A percentile compares a stretch with the other conserved stretches of the same genome.
Conservation (phyloP, 2,329 filamentous ascomycete species). For the Fusarium verticillioides region DNA sequence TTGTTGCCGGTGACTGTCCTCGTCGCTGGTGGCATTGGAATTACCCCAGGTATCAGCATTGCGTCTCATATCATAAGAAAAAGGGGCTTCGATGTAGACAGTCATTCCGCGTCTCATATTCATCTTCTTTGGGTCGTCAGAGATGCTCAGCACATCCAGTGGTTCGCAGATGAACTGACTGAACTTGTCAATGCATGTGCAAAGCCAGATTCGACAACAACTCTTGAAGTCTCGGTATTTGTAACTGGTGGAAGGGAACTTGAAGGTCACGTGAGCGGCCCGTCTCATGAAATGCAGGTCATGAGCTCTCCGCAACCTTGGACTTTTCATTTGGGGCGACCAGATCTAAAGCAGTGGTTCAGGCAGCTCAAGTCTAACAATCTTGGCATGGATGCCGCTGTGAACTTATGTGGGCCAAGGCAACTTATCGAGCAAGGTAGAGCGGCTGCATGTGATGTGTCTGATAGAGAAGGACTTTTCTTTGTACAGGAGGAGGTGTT, state of each 20-base stretch:
- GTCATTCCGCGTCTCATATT: background rate
- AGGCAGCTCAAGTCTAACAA: background rate
- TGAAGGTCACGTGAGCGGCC: rapidly evolving
- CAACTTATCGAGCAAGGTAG: background rate
- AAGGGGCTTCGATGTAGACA: rapidly evolving
- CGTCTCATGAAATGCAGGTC: background rate
- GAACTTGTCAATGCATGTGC: background rate
- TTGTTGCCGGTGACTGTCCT: background rate
- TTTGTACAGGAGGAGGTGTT: background rate
- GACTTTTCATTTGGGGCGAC: background rate
- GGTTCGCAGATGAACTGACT: background rate
- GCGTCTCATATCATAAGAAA: background rate
- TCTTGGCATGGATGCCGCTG: background rate
- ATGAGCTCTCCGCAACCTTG: background rate
- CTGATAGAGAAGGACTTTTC: background rate
- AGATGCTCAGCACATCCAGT: background rate
- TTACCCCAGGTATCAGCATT: background rate
- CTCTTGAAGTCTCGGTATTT: background rate
- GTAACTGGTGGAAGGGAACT: background rate
- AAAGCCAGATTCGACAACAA: background rate
- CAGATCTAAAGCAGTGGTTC: background rate
- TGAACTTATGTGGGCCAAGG: background rate
- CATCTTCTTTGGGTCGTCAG: background rate
- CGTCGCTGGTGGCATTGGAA: background rate
- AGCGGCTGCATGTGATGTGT: background rate